phyloP scores from a whole-genome alignment of 2,329 filamentous ascomycete species.

The Massarina eburnea region DNA sequence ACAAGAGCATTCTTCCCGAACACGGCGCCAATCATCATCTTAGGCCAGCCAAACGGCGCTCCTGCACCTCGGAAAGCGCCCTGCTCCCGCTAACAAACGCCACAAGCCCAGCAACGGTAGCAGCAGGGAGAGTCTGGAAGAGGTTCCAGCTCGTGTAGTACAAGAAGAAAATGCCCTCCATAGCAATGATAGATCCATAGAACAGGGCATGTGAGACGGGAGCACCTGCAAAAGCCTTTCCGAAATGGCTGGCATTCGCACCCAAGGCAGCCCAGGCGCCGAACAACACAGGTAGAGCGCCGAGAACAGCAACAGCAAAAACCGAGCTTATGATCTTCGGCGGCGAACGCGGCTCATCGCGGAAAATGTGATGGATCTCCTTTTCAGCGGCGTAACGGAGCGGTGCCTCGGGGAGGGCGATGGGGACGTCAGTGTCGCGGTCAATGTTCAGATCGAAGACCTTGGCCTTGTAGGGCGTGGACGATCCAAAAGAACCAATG shows the following conservation, averaged over 20 bases:
- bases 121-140: slow-evolving; percentile 81
- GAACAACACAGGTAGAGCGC: slow-evolving; percentile 72
- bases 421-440: slow-evolving; percentile 62
- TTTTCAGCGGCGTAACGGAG: slow-evolving; percentile 80
- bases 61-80: slow-evolving; percentile 90
- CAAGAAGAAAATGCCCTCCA: slow-evolving; percentile 91
- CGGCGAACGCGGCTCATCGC: slow-evolving; percentile 74
- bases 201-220: slow-evolving; percentile 83
- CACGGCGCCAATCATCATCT: slow-evolving; percentile 45
- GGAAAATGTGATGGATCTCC: slow-evolving; percentile 92
- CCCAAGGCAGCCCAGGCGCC: slow-evolving; percentile 76
- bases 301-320: slow-evolving; percentile 73
- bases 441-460: slow-evolving; percentile 73
- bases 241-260: slow-evolving; percentile 77
- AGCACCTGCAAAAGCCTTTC: slow-evolving; percentile 72
- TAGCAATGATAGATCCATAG: slow-evolving; percentile 80
- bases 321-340: slow-evolving; percentile 76
- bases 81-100: slow-evolving; percentile 86
- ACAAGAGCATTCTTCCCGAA: not conserved
- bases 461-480: slow-evolving; percentile 65
- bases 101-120: slow-evolving; percentile 66
- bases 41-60: slow-evolving; percentile 74
- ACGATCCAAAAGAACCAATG: slow-evolving; percentile 81
- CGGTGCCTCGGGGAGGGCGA: slow-evolving; percentile 64
- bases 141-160: slow-evolving; percentile 94